Base-by-base conservation (phyloP, 495 filamentous ascomycete genomes). In the Apodospora peruviana region DNA sequence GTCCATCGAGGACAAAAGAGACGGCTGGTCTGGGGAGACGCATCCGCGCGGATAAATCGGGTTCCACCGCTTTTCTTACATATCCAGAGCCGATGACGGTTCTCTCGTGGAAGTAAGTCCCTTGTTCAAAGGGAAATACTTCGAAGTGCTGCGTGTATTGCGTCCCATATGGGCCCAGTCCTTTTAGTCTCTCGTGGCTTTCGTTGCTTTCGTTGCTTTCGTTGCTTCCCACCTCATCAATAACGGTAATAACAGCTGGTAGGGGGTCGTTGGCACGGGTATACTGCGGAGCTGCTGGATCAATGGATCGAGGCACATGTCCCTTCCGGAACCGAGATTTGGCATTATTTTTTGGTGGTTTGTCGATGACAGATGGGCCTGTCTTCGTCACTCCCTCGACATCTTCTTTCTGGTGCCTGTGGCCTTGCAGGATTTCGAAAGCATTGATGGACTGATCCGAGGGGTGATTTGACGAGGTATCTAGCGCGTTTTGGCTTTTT, bases 71-170 rank as follows among this genome's bases (percentile, higher is more conserved):
- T 43, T 70, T 75, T 32, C 59, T 58, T 43, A 95, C 74, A 19
- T 78, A 75, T 0, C 86, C 87, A 55, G 81, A 83, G 14, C 90
- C 90, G 42, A 95, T 73, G 42, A 94, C 76, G 10, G 89, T 90
- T 41, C 66, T 76, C 55, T 84, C 71, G 55, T 91, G 87, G 55
- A 94, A 93, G 63, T 76, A 93, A 1, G 83, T 84, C 0, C 85
- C 87, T 10, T 64, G 47, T 38, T 71, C 73, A 20, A 95, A 67
- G 21, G 88, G 84, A 35, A 70, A 72, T 23, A 90, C 64, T 43
- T 87, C 84, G 50, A 96, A 96, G 53, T 87, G 80, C 11, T 83
- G 72, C 0, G 87, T 77, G 58, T 94, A 96, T 19, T 72, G 70
- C 9, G 83, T 75, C 20, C 84, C 82, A 56, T 75, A 79, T 1